Evolutionary conservation across 2,329 filamentous ascomycete species (phyloP), one percentile per base, ranked within the genome.

Genomic region (Lizonia empirigonia): DNA sequence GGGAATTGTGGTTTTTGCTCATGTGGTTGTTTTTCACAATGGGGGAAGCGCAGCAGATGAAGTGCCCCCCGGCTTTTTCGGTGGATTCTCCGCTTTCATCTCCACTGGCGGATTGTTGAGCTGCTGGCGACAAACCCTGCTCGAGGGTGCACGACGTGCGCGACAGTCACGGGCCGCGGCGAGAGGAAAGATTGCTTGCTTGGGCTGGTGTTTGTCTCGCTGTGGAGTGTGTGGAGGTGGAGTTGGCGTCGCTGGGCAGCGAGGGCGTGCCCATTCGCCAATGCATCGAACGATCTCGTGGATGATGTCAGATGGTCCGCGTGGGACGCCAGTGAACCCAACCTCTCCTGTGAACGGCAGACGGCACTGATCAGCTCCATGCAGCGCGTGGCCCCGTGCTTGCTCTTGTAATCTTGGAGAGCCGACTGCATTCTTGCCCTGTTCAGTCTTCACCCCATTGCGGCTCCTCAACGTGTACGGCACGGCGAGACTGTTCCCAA

Each of bases 91-190:
- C 57, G 59, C 54, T 50, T 54, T 61, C 54, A 62, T 63, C 55
- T 57, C 57, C 56, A 54, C 56, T 49, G 48, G 40, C 50, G 53
- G 49, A 50, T 53, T 65, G 62, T 65, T 65, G 62, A 65, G 58
- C 51, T 64, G 60, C 62, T 64, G 60, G 59, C 56, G 52, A 53
- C 51, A 44, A 53, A 55, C 49, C 56, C 37, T 52, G 57, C 48
- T 56, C 47, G 50, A 53, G 50, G 53, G 58, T 50, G 51, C 49
- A 52, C 37, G 23, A 55, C 48, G 20, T 54, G 54, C 42, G 37
- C 29, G 16, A 26, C 29, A 30, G 30, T 19, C 40, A 45, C 44
- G 38, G 53, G 48, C 53, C 44, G 37, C 49, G 48, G 39, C 37
- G 7, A 36, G 27, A 47, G 53, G 49, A 52, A 46, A 51, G 15